Evolutionary conservation across 139 green algal species (phyloP).

Genomic region (Gonium pectorale): DNA sequence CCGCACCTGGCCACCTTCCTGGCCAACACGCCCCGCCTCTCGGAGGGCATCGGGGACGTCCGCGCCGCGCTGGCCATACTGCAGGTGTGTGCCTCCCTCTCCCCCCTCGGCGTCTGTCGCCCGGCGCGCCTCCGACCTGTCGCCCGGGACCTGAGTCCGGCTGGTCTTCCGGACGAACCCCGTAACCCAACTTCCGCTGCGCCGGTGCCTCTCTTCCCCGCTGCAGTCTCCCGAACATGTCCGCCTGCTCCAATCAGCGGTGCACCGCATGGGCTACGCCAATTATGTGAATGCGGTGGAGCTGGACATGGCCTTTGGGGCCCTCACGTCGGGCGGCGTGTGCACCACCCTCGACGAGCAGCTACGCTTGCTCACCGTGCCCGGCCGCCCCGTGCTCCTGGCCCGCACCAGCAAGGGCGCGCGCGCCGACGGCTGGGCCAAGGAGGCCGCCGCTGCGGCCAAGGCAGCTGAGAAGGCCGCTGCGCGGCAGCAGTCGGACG

Average conservation of each 20-base stretch:
- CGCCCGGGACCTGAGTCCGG: too few species aligned
- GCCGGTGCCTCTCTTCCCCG: too few species aligned
- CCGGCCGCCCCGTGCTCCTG: neutral
- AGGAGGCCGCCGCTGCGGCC: slow-evolving; percentile 14
- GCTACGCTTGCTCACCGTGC: neutral
- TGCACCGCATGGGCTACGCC: slow-evolving; percentile 37
- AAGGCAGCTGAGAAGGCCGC: neutral
- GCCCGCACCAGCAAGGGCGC: slow-evolving; percentile 29
- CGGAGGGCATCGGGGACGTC: neutral
- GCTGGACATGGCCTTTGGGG: slow-evolving; percentile 29
- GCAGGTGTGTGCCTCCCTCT: neutral
- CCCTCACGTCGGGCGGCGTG: neutral
- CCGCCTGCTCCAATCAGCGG: neutral
- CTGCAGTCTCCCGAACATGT: neutral
- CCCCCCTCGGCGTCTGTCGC: too few species aligned
- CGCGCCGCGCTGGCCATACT: neutral
- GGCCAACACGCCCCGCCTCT: slow-evolving; percentile 18
- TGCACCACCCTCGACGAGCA: slow-evolving; percentile 28
- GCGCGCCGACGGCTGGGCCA: slow-evolving; percentile 1
- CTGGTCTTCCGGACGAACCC: too few species aligned
- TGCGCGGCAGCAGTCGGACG: too few species aligned
- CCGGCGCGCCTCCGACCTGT: too few species aligned
- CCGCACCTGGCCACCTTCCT: slow-evolving; percentile 29
- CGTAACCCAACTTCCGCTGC: too few species aligned
- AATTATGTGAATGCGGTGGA: slow-evolving; percentile 22